These are phyloP conservation scores for Pseudogymnoascus sp. DNA, from an alignment of 2,329 filamentous ascomycete genomes.

Conservation along the genomic window DNA sequence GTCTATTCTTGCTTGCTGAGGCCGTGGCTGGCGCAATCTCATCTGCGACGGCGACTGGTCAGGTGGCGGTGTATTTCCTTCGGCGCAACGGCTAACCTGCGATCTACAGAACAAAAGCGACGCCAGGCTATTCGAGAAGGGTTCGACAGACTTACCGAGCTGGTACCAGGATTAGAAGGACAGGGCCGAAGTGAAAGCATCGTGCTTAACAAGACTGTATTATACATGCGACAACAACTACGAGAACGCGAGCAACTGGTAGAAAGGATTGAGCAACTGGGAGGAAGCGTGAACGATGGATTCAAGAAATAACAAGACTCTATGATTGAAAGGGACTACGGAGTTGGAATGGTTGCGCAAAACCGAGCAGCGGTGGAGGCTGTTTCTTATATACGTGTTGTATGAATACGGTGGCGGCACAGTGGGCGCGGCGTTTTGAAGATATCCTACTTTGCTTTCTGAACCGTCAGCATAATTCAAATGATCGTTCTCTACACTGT, in stretches of 20 bases:
- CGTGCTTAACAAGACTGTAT: slow-evolving; percentile 51
- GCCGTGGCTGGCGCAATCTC: neutral
- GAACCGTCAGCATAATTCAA: neutral
- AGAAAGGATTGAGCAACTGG: slow-evolving; percentile 40
- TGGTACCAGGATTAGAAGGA: slow-evolving; percentile 60
- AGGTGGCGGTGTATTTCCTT: neutral
- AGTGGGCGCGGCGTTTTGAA: slow-evolving; percentile 3
- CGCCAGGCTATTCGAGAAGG: slow-evolving; percentile 50
- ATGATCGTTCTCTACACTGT: neutral
- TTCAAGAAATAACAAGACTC: slow-evolving; percentile 9
- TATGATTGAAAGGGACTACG: neutral
- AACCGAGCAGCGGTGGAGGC: neutral
- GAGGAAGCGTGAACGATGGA: slow-evolving; percentile 36
- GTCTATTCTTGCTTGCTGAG: neutral
- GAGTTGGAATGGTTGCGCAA: neutral
- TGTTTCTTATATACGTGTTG: neutral
- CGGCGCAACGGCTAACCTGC: neutral
- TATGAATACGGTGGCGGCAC: neutral
- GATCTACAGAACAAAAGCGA: slow-evolving; percentile 39
- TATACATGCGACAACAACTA: slow-evolving; percentile 42
- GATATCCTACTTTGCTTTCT: slow-evolving; percentile 1
- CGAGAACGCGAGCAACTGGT: slow-evolving; percentile 41
- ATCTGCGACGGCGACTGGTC: neutral
- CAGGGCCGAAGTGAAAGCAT: slow-evolving; percentile 62
- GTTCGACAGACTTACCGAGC: slow-evolving; percentile 57